Evolutionary conservation across 257 asterid species (phyloP).

Genomic region (Anisodus tanguticus): DNA sequence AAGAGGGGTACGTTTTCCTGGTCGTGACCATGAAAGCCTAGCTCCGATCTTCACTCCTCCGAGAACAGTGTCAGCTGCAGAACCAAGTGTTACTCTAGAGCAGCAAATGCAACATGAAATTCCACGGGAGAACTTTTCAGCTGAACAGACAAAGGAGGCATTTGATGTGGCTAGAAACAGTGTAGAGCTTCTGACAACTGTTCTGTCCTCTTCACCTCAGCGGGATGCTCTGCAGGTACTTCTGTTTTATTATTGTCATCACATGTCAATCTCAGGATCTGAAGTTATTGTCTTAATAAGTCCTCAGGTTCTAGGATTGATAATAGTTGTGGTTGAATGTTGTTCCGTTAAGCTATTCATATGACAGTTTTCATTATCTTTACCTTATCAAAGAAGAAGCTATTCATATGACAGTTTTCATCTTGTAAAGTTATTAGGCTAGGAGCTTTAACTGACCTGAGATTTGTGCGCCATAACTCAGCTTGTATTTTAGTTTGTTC

Average conservation of each 20-base stretch:
- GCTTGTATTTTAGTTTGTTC: not conserved
- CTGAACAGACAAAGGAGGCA: constrained; percentile 92
- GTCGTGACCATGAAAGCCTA: constrained; percentile 91
- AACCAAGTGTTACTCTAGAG: constrained; percentile 52
- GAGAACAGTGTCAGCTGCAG: constrained; percentile 68
- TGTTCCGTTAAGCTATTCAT: not conserved
- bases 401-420: not conserved
- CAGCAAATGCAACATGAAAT: constrained; percentile 63
- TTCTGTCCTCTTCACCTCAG: constrained; percentile 92
- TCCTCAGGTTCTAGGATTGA: constrained; percentile 16
- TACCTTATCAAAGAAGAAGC: too few species aligned
- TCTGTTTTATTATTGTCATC: constrained; percentile 23
- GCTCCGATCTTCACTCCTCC: constrained; percentile 97
- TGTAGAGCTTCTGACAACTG: constrained; percentile 88
- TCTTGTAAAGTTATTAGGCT: not conserved
- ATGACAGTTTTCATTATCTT: not conserved
- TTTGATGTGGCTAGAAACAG: constrained; percentile 97
- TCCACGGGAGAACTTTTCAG: constrained; percentile 66
- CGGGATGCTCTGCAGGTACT: constrained; percentile 91
- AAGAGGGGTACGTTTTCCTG: constrained; percentile 95
- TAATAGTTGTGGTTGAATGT: not conserved
- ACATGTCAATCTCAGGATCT: constrained; percentile 16
- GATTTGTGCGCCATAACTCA: too few species aligned
- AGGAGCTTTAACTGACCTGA: not conserved
- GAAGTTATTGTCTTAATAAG: not conserved